These are phyloP conservation scores for Trichoderma reesei DNA, from an alignment of 495 filamentous ascomycete species.

Conservation along the genomic window DNA sequence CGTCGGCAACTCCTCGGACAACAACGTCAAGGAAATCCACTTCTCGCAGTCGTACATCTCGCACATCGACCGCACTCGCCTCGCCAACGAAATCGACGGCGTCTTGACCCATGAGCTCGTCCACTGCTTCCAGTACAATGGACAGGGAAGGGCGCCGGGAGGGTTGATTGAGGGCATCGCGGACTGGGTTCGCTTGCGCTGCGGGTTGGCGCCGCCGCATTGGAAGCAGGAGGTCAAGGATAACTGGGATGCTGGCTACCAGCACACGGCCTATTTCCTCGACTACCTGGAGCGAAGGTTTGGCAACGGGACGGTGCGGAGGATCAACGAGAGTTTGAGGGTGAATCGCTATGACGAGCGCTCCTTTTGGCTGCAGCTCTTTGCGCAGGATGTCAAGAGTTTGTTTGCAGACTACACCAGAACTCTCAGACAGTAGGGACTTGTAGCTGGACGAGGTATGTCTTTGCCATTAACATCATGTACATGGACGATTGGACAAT, in stretches of 20 bases:
- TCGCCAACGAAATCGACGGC: slow-evolving; percentile 62
- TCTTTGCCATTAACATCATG: no score
- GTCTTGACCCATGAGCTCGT: slow-evolving; percentile 90
- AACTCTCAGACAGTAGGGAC: slow-evolving; percentile 15
- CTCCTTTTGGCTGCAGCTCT: slow-evolving; percentile 61
- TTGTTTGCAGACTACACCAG: slow-evolving; percentile 63
- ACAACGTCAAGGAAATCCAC: slow-evolving; percentile 93
- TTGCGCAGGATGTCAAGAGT: slow-evolving; percentile 53
- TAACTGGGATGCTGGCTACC: slow-evolving; percentile 86
- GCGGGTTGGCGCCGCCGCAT: slow-evolving; percentile 67
- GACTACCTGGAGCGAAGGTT: slow-evolving; percentile 58
- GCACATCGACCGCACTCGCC: slow-evolving; percentile 30
- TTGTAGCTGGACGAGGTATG: no score
- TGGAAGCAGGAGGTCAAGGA: slow-evolving; percentile 51
- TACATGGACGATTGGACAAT: no score
- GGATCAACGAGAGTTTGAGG: slow-evolving; percentile 62
- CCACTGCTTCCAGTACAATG: slow-evolving; percentile 87
- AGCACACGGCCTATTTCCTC: slow-evolving; percentile 86
- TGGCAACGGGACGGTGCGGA: slow-evolving; percentile 60
- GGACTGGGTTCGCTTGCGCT: slow-evolving; percentile 80
- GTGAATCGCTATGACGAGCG: slow-evolving; percentile 46
- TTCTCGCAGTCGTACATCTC: slow-evolving; percentile 69
- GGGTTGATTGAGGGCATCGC: slow-evolving; percentile 89
- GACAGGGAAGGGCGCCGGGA: slow-evolving; percentile 51
- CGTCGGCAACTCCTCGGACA: slow-evolving; percentile 67